Percentiles rank a stretch among this genome's conserved stretches.
These are phyloP conservation scores for Trichaptum fuscoviolaceum DNA, from an alignment of 768 basidiomycete genomes.

Conservation along the genomic window DNA sequence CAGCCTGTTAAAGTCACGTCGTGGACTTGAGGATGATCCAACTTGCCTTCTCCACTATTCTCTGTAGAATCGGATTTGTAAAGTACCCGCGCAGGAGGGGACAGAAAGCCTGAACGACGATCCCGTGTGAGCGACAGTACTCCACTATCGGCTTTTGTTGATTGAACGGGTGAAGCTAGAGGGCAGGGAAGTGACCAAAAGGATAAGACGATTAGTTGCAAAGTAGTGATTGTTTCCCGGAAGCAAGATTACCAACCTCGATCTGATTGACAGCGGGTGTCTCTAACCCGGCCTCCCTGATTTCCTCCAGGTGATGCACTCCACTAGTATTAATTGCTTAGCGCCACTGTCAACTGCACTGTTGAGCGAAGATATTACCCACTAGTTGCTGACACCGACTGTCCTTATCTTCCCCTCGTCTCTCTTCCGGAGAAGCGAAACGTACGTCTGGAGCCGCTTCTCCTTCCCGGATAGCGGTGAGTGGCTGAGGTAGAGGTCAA, in stretches of 20 bases:
- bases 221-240: background rate
- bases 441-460: constrained; percentile 65
- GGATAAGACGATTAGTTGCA: too few relatives aligned
- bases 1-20: background rate
- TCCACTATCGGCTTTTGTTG: constrained; percentile 79
- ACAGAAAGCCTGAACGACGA: constrained; percentile 73
- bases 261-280: constrained; percentile 77
- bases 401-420: constrained; percentile 59
- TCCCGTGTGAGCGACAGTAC: constrained; percentile 58
- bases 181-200: too few relatives aligned
- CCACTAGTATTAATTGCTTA: constrained; percentile 35
- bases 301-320: constrained; percentile 70
- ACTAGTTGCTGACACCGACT: constrained; percentile 85
- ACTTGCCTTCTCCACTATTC: constrained; percentile 55
- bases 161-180: constrained; percentile 75
- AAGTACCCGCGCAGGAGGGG: constrained; percentile 63
- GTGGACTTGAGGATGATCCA: background rate
- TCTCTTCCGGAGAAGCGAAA: constrained; percentile 57
- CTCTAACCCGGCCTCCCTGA: constrained; percentile 53
- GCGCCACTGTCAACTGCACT: background rate
- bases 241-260: constrained; percentile 40
- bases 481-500: constrained; percentile 78
- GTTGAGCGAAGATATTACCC: too few relatives aligned
- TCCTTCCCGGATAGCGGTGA: constrained; percentile 61
- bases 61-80: constrained; percentile 47